Base-by-base conservation (phyloP, 495 filamentous ascomycete genomes). In the Neurospora sp. region DNA sequence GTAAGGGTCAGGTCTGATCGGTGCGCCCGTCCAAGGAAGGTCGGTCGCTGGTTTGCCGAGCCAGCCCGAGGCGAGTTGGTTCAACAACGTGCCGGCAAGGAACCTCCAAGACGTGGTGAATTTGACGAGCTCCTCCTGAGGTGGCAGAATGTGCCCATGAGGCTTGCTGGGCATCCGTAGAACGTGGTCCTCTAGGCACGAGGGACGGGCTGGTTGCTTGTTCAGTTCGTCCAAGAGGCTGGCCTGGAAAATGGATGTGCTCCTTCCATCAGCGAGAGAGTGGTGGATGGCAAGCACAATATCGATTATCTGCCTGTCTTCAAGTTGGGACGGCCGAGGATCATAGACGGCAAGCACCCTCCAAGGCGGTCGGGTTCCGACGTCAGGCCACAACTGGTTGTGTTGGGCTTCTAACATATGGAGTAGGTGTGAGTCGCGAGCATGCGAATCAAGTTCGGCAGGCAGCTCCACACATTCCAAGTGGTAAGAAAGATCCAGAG, bases 221-320 rank as follows among this genome's bases (percentile, higher is more conserved):
- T 73, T 75, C 17, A 83, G 75, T 31, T 77, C 68, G 14, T 76
- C 69, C 31, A 83, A 75, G 12, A 83, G 74, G 17, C 74, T 73
- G 68, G 76, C 68, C 44, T 82, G 82, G 44, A 83, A 83, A 8
- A 75, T 40, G 45, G 77, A 77, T 6, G 76, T 79, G 69, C 79
- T 77, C 7, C 77, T 79, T 2, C 82, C 82, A 71, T 83, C 82
- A 6, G 74, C 74, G 14, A 81, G 73, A 7, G 74, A 69, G 31
- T 84, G 82, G 35, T 81, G 81, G 27, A 74, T 78, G 22, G 79
- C 79, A 69, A 81, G 79, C 31, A 82, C 69, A 38, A 79, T 73
- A 48, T 81, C 78, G 14, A 82, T 22, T 8, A 69, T 35, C 35
- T 75, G 31, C n/a, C 44, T 2, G 1, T 42, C 70, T 9, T 68